Evolutionary conservation across 2,329 filamentous ascomycete species (phyloP), one percentile per base, ranked within the genome.

Genomic region (Ophiostoma ips): DNA sequence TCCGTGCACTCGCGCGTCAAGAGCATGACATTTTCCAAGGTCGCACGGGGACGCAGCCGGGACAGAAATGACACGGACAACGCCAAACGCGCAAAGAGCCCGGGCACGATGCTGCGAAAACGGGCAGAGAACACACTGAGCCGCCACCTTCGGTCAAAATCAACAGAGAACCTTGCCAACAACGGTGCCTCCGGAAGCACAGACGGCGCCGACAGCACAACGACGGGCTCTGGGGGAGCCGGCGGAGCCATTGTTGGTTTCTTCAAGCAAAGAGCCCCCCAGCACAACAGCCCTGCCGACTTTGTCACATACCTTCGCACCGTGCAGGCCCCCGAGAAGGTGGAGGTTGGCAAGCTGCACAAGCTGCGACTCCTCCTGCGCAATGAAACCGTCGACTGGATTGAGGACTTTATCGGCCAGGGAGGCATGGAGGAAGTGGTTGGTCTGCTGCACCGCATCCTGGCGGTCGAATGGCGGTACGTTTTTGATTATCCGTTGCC

Each of bases 351-450:
- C 41, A 90, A 92, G 63, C 69, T 98, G 34, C 92, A 96, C 68
- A 96, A 96, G 67, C 74, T 98, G 43, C 80, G 90, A 13, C 74
- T 95, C 18, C 68, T 96, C 48, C 73, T 98, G 49, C 81, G 92
- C 16, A 96, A 96, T 60, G 92, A 98, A 69, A 94, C 90, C 0
- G 87, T 98, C 6, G 79, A 84, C 12, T 98, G 92, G 92, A 94
- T 94, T 3, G 87, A 96, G 62, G 77, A 81, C 12, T 98, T 96
- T 63, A 87, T 96, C 58, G 75, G 80, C 37, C 81, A 89, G 55
- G 88, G 87, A 15, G 92, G 92, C 18, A 94, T 96, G 88, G 78
- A 84, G 57, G 87, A 95, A 64, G 85, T 96, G 55, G 84, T 95
- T 34, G 79, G 77, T 36, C 69, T 96, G 50, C 71, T 96, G 45